These are phyloP conservation scores for Cicer arietinum DNA, from an alignment of 306 rosid species.

Conservation along the genomic window DNA sequence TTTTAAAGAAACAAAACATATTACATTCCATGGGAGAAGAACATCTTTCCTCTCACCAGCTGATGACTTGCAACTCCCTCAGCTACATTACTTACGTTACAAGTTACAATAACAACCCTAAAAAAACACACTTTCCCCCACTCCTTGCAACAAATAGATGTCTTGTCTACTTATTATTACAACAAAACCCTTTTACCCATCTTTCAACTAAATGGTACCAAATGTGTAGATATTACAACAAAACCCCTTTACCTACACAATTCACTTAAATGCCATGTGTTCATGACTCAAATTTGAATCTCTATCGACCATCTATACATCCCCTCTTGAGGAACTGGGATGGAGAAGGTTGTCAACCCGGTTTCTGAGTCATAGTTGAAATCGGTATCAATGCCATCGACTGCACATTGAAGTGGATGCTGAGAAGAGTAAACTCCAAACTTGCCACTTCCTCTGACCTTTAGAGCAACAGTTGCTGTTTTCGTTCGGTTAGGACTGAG, in stretches of 20 bases:
- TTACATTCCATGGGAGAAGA: not conserved
- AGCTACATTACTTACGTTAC: constrained; percentile 29
- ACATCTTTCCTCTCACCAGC: constrained; percentile 5
- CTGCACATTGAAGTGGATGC: constrained; percentile 58
- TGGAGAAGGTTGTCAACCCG: constrained; percentile 64
- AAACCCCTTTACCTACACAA: constrained; percentile 24
- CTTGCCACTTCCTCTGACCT: constrained; percentile 76
- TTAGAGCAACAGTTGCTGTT: constrained; percentile 57
- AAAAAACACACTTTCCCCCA: not conserved
- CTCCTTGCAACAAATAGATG: not conserved
- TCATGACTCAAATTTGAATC: constrained; percentile 60
- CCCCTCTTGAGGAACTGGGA: constrained; percentile 64
- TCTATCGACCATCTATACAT: constrained; percentile 72
- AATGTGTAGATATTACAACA: constrained; percentile 11
- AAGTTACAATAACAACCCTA: not conserved
- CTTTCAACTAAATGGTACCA: constrained; percentile 6
- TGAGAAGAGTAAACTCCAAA: constrained; percentile 81
- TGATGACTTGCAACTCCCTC: constrained; percentile 31
- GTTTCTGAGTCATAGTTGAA: constrained; percentile 57
- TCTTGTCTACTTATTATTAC: constrained; percentile 1
- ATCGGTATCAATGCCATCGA: constrained; percentile 52
- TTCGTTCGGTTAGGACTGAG: constrained; percentile 51
- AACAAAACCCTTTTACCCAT: not conserved
- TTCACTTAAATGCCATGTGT: constrained; percentile 2
- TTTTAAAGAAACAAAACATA: constrained; percentile 18